These are phyloP conservation scores for Boletus vermiculosoides DNA, from an alignment of 768 basidiomycete species.

Conservation along the genomic window DNA sequence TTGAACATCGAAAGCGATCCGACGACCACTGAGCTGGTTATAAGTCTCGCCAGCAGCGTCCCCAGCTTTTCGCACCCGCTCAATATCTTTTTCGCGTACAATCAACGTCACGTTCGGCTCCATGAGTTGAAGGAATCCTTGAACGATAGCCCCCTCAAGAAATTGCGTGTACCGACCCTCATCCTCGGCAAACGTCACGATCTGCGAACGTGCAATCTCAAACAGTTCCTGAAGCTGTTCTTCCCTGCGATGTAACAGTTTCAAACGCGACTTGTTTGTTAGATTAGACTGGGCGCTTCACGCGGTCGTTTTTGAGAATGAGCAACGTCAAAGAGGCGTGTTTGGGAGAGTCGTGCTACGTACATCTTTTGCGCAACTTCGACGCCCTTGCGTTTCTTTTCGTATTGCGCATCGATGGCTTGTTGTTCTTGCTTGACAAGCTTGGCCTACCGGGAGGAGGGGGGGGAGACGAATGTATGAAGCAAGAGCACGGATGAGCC, in stretches of 20 bases:
- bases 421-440: conserved; percentile 95
- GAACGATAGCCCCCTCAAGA: conserved; percentile 79
- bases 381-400: conserved; percentile 93
- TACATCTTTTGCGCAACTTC: conserved; percentile 98
- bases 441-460: conserved; percentile 64
- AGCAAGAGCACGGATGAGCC: not conserved
- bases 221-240: conserved; percentile 92
- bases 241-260: conserved; percentile 85
- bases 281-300: conserved; percentile 91
- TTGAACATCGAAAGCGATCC: conserved; percentile 58
- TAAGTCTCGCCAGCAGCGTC: conserved; percentile 64
- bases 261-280: conserved; percentile 94
- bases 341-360: conserved; percentile 25
- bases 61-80: conserved; percentile 60
- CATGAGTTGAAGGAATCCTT: conserved; percentile 81
- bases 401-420: conserved; percentile 90
- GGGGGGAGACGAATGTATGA: not conserved
- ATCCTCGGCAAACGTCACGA: conserved; percentile 62
- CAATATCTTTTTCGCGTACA: conserved; percentile 66
- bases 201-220: conserved; percentile 59
- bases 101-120: conserved; percentile 69
- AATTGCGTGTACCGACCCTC: conserved; percentile 75
- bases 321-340: not conserved
- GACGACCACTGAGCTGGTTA: conserved; percentile 73
- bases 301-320: conserved; percentile 2